Conservation (phyloP, 164 flowering plant species). For the Paratinospora sagittata region DNA sequence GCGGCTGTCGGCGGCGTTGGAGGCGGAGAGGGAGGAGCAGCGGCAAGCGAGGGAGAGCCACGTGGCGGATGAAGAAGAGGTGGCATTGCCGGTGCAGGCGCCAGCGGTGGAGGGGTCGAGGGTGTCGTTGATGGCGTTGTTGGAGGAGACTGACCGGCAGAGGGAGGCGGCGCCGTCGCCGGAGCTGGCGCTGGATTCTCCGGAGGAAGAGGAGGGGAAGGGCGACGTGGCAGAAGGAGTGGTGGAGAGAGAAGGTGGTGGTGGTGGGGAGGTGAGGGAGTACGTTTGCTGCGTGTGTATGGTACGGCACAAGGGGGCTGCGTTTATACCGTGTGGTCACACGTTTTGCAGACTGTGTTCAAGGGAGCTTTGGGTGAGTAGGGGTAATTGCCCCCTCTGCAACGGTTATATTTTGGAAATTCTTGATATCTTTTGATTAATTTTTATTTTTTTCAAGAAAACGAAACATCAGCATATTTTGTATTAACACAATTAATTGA, state of each 20-base stretch:
- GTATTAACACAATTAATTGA: no score
- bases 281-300: conserved; percentile 79
- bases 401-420: conserved; percentile 69
- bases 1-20: conserved; percentile 6
- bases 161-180: conserved; percentile 30
- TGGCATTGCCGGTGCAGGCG: no score
- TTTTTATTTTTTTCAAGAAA: no score
- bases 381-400: conserved; percentile 85
- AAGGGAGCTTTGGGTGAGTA: conserved; percentile 65
- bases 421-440: conserved; percentile 61
- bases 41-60: neutral
- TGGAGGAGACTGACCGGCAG: conserved; percentile 65
- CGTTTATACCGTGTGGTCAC: conserved; percentile 94
- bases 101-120: conserved; percentile 31
- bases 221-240: conserved; percentile 26
- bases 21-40: conserved; percentile 5
- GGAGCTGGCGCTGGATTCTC: conserved; percentile 3
- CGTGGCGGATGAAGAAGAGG: neutral
- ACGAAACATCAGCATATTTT: no score
- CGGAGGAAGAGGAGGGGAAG: conserved; percentile 22
- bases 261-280: no score
- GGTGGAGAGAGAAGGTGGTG: conserved; percentile 24
- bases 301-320: conserved; percentile 87
- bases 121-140: conserved; percentile 77
- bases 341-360: conserved; percentile 83